Base-by-base conservation (phyloP, 1,139 yeast species). In the Lodderomyces parapsilosis region DNA sequence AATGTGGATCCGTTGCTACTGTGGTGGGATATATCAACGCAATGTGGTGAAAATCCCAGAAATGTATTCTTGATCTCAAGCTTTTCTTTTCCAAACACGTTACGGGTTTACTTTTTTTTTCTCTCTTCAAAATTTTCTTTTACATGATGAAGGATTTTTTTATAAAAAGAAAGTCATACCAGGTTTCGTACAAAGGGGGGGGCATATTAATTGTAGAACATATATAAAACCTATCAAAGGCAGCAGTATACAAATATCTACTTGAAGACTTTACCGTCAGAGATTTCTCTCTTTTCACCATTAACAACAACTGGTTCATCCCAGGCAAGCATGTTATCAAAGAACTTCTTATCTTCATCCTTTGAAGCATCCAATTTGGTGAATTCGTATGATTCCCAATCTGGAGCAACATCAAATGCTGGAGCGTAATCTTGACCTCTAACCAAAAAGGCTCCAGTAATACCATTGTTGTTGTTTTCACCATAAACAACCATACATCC, bases 351-450 rank as follows among this genome's bases (percentile, higher is more conserved):
- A 60, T 54, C 60, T 50, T 68, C 71, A 45, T 59, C 65, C 44
- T 61, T 59, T 45, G 68, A 51, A 47, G 62, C 68, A 53, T 73
- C 77, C 59, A 74, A 63, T 61, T 68, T 71, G 58, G 68, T 60
- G 72, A 61, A 74, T 33, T 57, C 50, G 58, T 74, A 74, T 46
- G 78, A 72, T 76, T 93, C 99, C 96, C 96, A 90, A 76, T 93
- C 99, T 72, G 99, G 98, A 63, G 99, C 99, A 68, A 93, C 98
- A 56, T 93, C 87, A 63, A 93, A 90, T 53, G 96, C 99, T 66
- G 97, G 96, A 47, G 56, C 79, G 65, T 61, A 73, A 53, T 93
- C 97, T 72, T 93, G 90, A 63, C 99, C 99, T 76, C 98, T 88
- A 63, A 93, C 84, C 63, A 93, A 72, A 78, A 93, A 85, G 66